Percentiles rank a stretch among this genome's conserved stretches.
phyloP scores from a whole-genome alignment of 1,139 yeast species.

The Protomyces inundatus region DNA sequence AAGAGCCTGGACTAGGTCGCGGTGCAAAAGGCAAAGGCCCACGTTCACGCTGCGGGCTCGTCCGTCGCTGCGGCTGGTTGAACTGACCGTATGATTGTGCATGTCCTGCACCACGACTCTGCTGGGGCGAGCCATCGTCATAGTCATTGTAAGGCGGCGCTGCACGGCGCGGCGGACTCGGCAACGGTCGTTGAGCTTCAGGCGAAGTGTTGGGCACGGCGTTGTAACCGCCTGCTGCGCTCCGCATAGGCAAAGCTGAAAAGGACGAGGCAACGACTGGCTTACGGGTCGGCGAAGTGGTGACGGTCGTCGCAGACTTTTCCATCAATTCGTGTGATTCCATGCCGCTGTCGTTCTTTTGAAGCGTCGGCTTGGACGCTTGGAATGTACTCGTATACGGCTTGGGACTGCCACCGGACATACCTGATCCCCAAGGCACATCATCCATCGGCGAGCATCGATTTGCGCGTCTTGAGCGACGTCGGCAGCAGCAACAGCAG shows the following conservation, averaged over 20 bases:
- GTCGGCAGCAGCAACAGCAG: constrained; percentile 5
- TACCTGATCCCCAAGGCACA: background rate
- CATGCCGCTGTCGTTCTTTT: background rate
- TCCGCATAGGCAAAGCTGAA: background rate
- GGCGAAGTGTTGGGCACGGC: background rate
- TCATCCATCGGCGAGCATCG: background rate
- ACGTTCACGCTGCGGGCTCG: background rate
- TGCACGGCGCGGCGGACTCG: background rate
- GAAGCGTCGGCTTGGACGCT: background rate
- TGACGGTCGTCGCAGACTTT: background rate
- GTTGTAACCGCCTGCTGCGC: background rate
- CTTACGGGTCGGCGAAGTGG: background rate
- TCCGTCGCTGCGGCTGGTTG: background rate
- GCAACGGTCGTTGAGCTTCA: background rate
- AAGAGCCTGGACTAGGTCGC: background rate
- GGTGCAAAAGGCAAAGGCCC: background rate
- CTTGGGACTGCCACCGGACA: background rate
- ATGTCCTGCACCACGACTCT: too few relatives aligned
- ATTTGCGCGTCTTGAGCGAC: background rate
- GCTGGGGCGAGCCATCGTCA: background rate
- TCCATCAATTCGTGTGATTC: background rate
- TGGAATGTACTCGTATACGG: background rate
- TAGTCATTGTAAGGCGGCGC: background rate
- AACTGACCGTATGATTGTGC: background rate
- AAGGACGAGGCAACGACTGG: background rate